These are phyloP conservation scores for Fusarium coffeatum DNA, from an alignment of 2,329 filamentous ascomycete genomes.

Conservation along the genomic window DNA sequence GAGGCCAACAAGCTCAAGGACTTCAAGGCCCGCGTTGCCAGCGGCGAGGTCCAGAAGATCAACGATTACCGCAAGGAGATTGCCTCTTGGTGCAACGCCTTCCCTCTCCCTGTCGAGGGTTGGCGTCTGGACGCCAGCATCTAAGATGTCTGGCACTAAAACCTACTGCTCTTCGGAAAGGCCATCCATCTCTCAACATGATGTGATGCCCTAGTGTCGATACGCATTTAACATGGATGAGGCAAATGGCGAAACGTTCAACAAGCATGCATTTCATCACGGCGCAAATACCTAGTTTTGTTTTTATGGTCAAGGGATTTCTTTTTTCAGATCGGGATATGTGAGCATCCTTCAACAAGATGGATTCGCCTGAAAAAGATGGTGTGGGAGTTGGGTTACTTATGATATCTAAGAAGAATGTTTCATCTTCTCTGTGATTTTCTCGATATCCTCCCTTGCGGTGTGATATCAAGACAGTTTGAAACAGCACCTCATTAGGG, in stretches of 20 bases:
- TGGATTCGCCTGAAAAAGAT: constrained; percentile 38
- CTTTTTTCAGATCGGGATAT: constrained; percentile 41
- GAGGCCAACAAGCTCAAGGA: constrained; percentile 99
- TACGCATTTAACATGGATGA: constrained; percentile 49
- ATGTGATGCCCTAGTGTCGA: constrained; percentile 31
- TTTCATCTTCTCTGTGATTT: constrained; percentile 30
- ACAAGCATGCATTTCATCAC: constrained; percentile 50
- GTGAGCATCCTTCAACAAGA: constrained; percentile 46
- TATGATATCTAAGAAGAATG: constrained; percentile 33
- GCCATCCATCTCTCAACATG: constrained; percentile 23
- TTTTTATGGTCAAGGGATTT: constrained; percentile 29
- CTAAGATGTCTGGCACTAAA: constrained; percentile 52
- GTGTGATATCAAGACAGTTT: neutral
- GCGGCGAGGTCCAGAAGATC: constrained; percentile 83
- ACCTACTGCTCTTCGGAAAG: constrained; percentile 9
- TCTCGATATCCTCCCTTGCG: neutral
- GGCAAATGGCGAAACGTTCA: constrained; percentile 50
- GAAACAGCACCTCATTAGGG: constrained; percentile 3
- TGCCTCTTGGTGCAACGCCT: constrained; percentile 83
- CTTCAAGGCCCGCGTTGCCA: constrained; percentile 92
- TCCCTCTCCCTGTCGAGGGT: constrained; percentile 90
- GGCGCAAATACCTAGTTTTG: constrained; percentile 46
- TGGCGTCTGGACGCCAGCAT: constrained; percentile 72
- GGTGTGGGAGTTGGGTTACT: constrained; percentile 46
- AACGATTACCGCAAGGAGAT: constrained; percentile 90